A percentile compares a stretch with the other conserved stretches of the same genome.
These are phyloP conservation scores for Penicillium angulare DNA, from an alignment of 495 filamentous ascomycete genomes.

Conservation along the genomic window DNA sequence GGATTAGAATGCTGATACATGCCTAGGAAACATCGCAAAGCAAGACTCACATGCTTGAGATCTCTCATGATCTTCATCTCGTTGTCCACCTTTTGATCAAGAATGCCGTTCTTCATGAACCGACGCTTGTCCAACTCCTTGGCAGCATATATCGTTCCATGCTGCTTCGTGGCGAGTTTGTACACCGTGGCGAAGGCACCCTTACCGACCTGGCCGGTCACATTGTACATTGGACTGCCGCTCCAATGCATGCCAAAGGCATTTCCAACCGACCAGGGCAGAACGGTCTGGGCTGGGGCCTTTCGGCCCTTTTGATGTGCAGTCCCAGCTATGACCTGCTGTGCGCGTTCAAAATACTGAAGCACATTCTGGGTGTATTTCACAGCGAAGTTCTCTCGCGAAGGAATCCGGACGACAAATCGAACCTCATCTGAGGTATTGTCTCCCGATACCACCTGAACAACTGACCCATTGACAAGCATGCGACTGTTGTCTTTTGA, in stretches of 20 bases:
- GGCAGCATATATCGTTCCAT: conserved; percentile 78
- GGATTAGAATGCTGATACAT: background rate
- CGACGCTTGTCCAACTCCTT: conserved; percentile 89
- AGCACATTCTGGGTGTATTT: conserved; percentile 60
- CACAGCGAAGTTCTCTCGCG: conserved; percentile 56
- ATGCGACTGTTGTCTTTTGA: conserved; percentile 55
- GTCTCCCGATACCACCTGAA: conserved; percentile 61
- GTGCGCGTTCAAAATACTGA: conserved; percentile 48
- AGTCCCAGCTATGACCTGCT: conserved; percentile 21
- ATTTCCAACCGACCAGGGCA: conserved; percentile 39
- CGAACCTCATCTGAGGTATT: conserved; percentile 51
- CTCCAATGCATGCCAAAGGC: conserved; percentile 70
- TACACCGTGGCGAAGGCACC: conserved; percentile 94
- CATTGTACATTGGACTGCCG: conserved; percentile 79
- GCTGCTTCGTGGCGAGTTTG: conserved; percentile 73
- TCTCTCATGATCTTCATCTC: conserved; percentile 92
- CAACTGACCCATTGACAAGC: conserved; percentile 67
- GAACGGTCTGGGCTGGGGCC: conserved; percentile 24
- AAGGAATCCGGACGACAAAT: conserved; percentile 85
- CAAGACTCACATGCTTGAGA: conserved; percentile 69
- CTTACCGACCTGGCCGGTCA: conserved; percentile 76
- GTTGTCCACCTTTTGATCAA: conserved; percentile 85
- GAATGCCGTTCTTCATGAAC: conserved; percentile 82
- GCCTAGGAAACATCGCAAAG: too few relatives aligned
- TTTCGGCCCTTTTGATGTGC: conserved; percentile 23